A percentile compares a stretch with the other conserved stretches of the same genome.
Conservation (phyloP, 1,284 basidiomycete genomes). For the Tilletia horrida region DNA sequence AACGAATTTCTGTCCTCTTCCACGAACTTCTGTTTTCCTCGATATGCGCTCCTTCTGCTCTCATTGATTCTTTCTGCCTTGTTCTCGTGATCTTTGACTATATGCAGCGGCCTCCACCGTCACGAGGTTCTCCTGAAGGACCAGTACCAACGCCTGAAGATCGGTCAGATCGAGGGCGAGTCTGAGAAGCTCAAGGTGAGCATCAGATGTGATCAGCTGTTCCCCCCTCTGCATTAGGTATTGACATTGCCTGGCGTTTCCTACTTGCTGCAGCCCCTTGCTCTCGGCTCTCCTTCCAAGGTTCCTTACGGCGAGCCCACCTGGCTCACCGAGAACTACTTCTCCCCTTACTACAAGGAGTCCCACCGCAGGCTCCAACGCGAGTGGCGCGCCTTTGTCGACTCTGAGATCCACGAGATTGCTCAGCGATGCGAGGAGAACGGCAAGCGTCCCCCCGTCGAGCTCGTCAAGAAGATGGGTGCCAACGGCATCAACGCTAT, state of each 20-base stretch:
- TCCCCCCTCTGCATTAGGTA: too few relatives aligned
- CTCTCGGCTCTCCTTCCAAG: slow-evolving; percentile 43
- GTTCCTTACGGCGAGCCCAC: slow-evolving; percentile 54
- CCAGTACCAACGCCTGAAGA: slow-evolving; percentile 43
- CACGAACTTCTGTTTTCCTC: too few relatives aligned
- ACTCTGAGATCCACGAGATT: slow-evolving; percentile 27
- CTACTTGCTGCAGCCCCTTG: slow-evolving; percentile 25
- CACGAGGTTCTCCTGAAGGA: slow-evolving; percentile 50
- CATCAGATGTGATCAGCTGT: neutral
- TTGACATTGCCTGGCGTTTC: too few relatives aligned
- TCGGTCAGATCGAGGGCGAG: slow-evolving; percentile 51
- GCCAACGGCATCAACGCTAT: slow-evolving; percentile 68
- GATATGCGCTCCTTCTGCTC: too few relatives aligned
- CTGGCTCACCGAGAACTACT: slow-evolving; percentile 45
- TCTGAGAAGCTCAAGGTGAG: slow-evolving; percentile 40
- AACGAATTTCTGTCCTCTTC: neutral
- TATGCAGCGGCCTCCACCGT: slow-evolving; percentile 44
- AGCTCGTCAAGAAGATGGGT: slow-evolving; percentile 55
- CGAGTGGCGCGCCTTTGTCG: slow-evolving; percentile 54
- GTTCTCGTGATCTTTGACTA: neutral
- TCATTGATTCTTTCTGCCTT: neutral
- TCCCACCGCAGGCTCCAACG: slow-evolving; percentile 55
- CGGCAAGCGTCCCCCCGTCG: slow-evolving; percentile 50
- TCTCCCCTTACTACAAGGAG: slow-evolving; percentile 56
- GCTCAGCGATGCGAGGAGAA: slow-evolving; percentile 51